These are phyloP conservation scores for Orbilia quercus DNA, from an alignment of 2,329 filamentous ascomycete genomes.

Conservation along the genomic window DNA sequence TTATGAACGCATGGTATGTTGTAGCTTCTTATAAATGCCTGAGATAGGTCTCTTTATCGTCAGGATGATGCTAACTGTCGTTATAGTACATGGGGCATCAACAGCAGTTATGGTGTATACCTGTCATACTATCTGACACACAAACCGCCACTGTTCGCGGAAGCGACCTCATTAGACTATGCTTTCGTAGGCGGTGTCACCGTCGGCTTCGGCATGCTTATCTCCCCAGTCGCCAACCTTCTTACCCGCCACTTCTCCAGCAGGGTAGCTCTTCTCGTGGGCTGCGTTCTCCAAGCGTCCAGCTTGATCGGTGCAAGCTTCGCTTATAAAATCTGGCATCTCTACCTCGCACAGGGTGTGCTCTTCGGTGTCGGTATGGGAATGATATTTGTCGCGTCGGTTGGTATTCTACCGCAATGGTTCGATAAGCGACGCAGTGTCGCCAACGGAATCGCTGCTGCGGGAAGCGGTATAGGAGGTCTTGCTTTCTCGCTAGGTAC, in stretches of 20 bases:
- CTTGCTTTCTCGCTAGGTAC: constrained; percentile 75
- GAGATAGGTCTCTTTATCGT: background rate
- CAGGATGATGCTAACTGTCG: constrained; percentile 12
- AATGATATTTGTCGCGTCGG: constrained; percentile 76
- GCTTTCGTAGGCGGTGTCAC: constrained; percentile 79
- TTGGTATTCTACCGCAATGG: constrained; percentile 78
- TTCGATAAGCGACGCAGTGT: constrained; percentile 76
- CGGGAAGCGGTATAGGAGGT: constrained; percentile 81
- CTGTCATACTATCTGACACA: constrained; percentile 79
- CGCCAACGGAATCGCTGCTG: constrained; percentile 75
- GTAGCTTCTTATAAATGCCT: no score
- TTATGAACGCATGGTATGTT: constrained; percentile 53
- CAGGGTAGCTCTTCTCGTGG: constrained; percentile 72
- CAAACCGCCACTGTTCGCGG: constrained; percentile 69
- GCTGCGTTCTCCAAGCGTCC: constrained; percentile 72
- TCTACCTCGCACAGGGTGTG: constrained; percentile 79
- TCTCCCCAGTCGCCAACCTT: constrained; percentile 75
- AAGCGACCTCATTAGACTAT: constrained; percentile 74
- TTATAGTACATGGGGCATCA: constrained; percentile 65
- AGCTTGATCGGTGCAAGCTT: constrained; percentile 78
- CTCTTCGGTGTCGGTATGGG: constrained; percentile 83
- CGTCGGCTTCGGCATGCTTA: constrained; percentile 65
- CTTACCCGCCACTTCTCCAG: constrained; percentile 73
- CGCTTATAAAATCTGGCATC: constrained; percentile 75
- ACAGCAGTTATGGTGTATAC: constrained; percentile 75